Percentiles rank a stretch among this genome's conserved stretches.
Evolutionary conservation across 805 yeast genomes (phyloP).

Genomic region (Peterozyma xylosa): DNA sequence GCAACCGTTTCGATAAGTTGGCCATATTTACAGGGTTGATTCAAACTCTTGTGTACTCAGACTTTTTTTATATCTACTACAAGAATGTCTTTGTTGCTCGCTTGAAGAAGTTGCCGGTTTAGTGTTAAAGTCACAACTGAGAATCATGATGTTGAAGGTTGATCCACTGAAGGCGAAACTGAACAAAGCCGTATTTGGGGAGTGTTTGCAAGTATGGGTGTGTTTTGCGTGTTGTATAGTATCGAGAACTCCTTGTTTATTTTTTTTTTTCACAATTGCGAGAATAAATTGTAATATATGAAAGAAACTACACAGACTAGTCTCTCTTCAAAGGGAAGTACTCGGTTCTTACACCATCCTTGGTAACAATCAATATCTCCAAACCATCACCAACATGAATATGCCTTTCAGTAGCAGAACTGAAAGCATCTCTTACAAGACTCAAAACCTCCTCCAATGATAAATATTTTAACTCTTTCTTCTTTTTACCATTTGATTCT

Average conservation of each 20-base stretch:
- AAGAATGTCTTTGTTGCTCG: conserved; percentile 71
- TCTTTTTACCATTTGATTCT: conserved; percentile 57
- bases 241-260: neutral
- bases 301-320: conserved; percentile 25
- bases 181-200: no score
- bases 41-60: conserved; percentile 87
- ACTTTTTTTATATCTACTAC: conserved; percentile 92
- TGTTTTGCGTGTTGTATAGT: neutral
- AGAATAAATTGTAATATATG: no score
- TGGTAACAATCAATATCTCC: conserved; percentile 84
- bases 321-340: conserved; percentile 85
- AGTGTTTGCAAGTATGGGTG: no score
- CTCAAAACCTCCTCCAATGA: conserved; percentile 78
- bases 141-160: no score
- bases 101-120: conserved; percentile 64
- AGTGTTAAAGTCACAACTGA: no score
- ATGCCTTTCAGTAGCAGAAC: conserved; percentile 97
- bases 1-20: conserved; percentile 58
- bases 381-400: conserved; percentile 97
- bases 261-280: neutral
- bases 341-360: conserved; percentile 84
- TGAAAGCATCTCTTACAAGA: conserved; percentile 87
- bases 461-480: conserved; percentile 55
- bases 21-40: conserved; percentile 73
- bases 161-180: no score